Evolutionary conservation across 2,329 filamentous ascomycete species (phyloP).

Genomic region (Fusarium equiseti): DNA sequence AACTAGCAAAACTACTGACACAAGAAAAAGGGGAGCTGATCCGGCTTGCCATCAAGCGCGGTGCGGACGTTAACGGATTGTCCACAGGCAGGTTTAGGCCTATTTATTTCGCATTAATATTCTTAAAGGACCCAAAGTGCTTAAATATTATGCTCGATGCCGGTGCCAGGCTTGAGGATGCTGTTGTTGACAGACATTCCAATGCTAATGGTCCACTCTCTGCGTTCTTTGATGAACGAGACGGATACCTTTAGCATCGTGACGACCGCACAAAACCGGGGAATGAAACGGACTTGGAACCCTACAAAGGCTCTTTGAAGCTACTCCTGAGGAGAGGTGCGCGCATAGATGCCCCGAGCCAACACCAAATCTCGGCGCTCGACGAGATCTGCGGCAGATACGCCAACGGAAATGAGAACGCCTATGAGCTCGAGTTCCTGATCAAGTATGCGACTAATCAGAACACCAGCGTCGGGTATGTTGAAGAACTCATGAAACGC

Average conservation of each 20-base stretch:
- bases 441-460: constrained; percentile 1
- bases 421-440: constrained; percentile 10
- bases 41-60: neutral
- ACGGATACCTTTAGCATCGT: too few species aligned
- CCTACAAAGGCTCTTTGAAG: neutral
- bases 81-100: neutral
- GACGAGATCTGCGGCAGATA: neutral
- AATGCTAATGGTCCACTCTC: neutral
- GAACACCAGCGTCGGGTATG: neutral
- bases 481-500: neutral
- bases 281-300: neutral
- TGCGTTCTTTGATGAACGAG: neutral
- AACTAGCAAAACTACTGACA: too few species aligned
- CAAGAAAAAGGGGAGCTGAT: neutral
- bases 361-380: neutral
- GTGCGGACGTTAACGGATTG: constrained; percentile 7
- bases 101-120: neutral
- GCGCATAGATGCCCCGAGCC: neutral
- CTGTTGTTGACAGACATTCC: neutral
- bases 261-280: too few species aligned
- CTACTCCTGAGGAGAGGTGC: constrained; percentile 8
- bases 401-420: neutral
- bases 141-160: constrained; percentile 13
- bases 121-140: neutral
- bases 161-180: constrained; percentile 4